Percentiles rank a stretch among this genome's conserved stretches.
Evolutionary conservation across 2,329 filamentous ascomycete genomes (phyloP).

Genomic region (Nemania diffusa): DNA sequence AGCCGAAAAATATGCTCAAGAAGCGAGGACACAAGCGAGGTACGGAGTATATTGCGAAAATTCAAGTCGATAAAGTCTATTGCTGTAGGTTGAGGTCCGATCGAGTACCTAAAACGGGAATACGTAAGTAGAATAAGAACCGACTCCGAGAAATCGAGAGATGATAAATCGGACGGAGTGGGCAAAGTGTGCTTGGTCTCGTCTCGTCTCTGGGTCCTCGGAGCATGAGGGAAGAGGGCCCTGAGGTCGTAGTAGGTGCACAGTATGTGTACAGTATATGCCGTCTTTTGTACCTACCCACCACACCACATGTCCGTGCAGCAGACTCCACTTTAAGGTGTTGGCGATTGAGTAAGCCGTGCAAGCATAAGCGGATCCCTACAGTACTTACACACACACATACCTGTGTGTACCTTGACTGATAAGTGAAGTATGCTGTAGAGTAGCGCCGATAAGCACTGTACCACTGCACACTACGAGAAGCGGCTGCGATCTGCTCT

Average conservation of each 20-base stretch:
- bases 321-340: constrained; percentile 23
- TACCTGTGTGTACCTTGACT: background rate
- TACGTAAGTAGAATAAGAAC: constrained; percentile 5
- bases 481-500: constrained; percentile 24
- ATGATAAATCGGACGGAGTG: constrained; percentile 32
- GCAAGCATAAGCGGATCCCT: constrained; percentile 12
- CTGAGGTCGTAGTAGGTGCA: constrained; percentile 19
- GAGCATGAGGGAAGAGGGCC: constrained; percentile 6
- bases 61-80: background rate
- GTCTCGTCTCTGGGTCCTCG: constrained; percentile 20
- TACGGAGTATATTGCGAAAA: constrained; percentile 17
- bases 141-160: constrained; percentile 21
- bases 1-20: constrained; percentile 2
- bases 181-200: constrained; percentile 31
- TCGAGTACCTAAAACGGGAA: background rate
- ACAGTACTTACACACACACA: background rate
- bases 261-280: constrained; percentile 9
- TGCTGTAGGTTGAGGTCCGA: background rate
- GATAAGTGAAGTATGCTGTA: background rate
- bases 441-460: constrained; percentile 6
- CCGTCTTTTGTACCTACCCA: constrained; percentile 25
- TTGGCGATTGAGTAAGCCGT: constrained; percentile 29
- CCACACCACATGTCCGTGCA: constrained; percentile 29
- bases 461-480: background rate
- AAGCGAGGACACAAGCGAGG: constrained; percentile 1